Evolutionary conservation across 768 basidiomycete genomes (phyloP).

Genomic region (Serpula lacrymans): DNA sequence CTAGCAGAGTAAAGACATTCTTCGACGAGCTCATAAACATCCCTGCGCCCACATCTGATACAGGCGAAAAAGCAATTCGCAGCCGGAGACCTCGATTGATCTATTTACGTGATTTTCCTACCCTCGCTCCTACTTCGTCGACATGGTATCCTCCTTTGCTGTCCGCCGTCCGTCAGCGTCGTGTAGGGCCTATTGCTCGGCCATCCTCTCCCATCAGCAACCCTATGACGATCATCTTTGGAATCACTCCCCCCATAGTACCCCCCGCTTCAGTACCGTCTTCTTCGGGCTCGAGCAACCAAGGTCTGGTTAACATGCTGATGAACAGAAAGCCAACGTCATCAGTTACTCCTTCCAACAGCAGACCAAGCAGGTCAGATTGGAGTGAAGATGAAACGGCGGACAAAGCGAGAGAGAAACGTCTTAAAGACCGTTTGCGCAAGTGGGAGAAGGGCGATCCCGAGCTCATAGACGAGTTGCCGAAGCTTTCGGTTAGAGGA

Average conservation of each 20-base stretch:
- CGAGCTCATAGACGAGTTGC: slow-evolving; percentile 60
- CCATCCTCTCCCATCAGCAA: slow-evolving; percentile 57
- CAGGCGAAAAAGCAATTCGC: slow-evolving; percentile 18
- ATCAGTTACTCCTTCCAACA: slow-evolving; percentile 24
- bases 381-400: slow-evolving; percentile 69
- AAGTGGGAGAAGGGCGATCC: slow-evolving; percentile 71
- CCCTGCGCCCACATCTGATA: slow-evolving; percentile 30
- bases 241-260: slow-evolving; percentile 76
- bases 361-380: slow-evolving; percentile 41
- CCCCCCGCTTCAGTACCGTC: slow-evolving; percentile 34
- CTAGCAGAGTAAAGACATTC: slow-evolving; percentile 62
- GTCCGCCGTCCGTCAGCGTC: slow-evolving; percentile 71
- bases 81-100: slow-evolving; percentile 62
- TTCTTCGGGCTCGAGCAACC: slow-evolving; percentile 22
- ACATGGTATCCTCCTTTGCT: slow-evolving; percentile 82
- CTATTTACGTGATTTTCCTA: slow-evolving; percentile 80
- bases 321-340: slow-evolving; percentile 40
- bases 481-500: slow-evolving; percentile 41
- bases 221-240: slow-evolving; percentile 83
- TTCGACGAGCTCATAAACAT: slow-evolving; percentile 77
- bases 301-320: slow-evolving; percentile 41
- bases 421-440: slow-evolving; percentile 65
- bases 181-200: slow-evolving; percentile 60
- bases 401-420: slow-evolving; percentile 65
- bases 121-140: slow-evolving; percentile 66